These are phyloP conservation scores for Nitzschia sp. DNA, from an alignment of 108 stramenopile species.

Conservation along the genomic window DNA sequence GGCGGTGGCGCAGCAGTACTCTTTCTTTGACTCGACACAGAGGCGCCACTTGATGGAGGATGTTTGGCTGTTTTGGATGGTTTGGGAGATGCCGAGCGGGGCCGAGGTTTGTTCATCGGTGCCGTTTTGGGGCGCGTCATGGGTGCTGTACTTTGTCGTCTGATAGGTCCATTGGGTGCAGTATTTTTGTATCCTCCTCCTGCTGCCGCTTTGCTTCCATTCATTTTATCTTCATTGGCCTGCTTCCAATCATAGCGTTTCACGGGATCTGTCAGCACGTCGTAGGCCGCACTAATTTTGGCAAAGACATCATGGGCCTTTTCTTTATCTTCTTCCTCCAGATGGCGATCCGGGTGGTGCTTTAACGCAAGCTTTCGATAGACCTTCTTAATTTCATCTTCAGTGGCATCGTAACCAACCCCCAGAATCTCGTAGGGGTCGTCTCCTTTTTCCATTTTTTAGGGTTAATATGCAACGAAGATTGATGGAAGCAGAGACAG, in stretches of 20 bases:
- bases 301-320: conserved; percentile 74
- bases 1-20: no score
- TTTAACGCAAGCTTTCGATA: conserved; percentile 64
- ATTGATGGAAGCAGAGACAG: no score
- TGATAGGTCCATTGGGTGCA: neutral
- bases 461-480: no score
- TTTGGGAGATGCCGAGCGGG: neutral
- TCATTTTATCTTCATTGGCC: conserved; percentile 14
- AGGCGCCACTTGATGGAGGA: no score
- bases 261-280: conserved; percentile 68
- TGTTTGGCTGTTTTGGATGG: neutral
- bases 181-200: neutral
- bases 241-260: conserved; percentile 58
- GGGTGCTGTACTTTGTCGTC: conserved; percentile 12
- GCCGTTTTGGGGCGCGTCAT: neutral
- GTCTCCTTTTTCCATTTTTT: conserved; percentile 82
- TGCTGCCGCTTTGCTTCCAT: neutral
- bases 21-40: no score
- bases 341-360: conserved; percentile 67
- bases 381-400: conserved; percentile 74
- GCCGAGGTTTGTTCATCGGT: neutral
- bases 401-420: conserved; percentile 47
- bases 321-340: conserved; percentile 38
- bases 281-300: conserved; percentile 71
- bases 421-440: conserved; percentile 71